A percentile compares a stretch with the other conserved stretches of the same genome.
Conservation (phyloP, 2,329 filamentous ascomycete genomes). For the Simplicillium sp. region DNA sequence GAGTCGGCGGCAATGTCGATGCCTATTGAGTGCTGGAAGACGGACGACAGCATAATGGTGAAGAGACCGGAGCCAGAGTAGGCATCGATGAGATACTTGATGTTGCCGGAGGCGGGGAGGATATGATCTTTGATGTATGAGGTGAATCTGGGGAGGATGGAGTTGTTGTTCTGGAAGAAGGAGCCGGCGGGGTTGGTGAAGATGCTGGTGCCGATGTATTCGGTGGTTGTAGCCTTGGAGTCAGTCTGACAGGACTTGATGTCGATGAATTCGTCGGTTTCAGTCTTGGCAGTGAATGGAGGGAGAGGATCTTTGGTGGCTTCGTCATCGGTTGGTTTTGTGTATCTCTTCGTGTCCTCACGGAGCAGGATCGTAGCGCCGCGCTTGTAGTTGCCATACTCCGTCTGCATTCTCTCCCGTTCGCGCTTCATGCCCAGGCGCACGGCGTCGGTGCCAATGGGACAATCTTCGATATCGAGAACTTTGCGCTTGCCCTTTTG, state of each 20-base stretch:
- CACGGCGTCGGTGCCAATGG: constrained; percentile 83
- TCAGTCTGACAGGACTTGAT: constrained; percentile 86
- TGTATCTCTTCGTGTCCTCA: constrained; percentile 66
- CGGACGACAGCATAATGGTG: constrained; percentile 79
- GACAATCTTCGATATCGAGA: constrained; percentile 94
- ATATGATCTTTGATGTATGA: constrained; percentile 77
- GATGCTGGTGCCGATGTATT: constrained; percentile 76
- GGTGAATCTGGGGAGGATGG: constrained; percentile 81
- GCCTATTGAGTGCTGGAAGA: constrained; percentile 77
- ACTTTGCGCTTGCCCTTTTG: constrained; percentile 70
- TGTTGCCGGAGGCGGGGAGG: constrained; percentile 41
- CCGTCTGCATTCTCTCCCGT: constrained; percentile 61
- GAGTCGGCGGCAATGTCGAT: constrained; percentile 80
- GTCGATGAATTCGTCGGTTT: constrained; percentile 53
- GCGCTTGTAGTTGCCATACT: constrained; percentile 62
- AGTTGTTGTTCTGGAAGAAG: constrained; percentile 99
- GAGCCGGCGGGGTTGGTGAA: constrained; percentile 88
- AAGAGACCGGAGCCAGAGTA: constrained; percentile 97
- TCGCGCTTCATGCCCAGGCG: constrained; percentile 70
- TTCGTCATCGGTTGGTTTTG: constrained; percentile 29
- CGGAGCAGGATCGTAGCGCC: constrained; percentile 85
- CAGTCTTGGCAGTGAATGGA: constrained; percentile 33
- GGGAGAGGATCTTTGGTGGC: constrained; percentile 13
- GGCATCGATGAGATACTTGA: constrained; percentile 90
- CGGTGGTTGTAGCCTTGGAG: constrained; percentile 70